These are phyloP conservation scores for Venturiaceae sp. DNA, from an alignment of 2,329 filamentous ascomycete genomes.

Conservation along the genomic window DNA sequence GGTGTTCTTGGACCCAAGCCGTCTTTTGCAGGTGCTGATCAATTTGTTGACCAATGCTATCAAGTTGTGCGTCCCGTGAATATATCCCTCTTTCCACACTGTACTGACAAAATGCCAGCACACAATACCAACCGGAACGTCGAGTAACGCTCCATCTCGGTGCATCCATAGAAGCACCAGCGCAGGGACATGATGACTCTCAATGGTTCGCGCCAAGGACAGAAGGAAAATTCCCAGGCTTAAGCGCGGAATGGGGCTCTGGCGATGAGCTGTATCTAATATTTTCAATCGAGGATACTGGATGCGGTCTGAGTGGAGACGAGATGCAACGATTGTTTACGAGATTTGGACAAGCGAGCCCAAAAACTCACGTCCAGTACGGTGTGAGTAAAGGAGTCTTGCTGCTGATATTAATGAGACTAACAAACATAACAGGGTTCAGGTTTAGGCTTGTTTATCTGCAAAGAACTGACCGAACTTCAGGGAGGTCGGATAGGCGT, in stretches of 20 bases:
- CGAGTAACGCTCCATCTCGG: constrained; percentile 17
- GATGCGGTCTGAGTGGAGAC: constrained; percentile 50
- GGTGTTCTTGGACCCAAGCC: constrained; percentile 6
- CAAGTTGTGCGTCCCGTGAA: constrained; percentile 3
- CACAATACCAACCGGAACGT: not conserved
- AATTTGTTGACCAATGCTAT: constrained; percentile 9
- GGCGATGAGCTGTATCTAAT: constrained; percentile 44
- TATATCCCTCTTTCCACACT: not conserved
- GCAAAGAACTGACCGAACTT: constrained; percentile 55
- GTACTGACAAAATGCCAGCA: not conserved
- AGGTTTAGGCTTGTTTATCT: constrained; percentile 55
- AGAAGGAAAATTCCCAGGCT: constrained; percentile 5
- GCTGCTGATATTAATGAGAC: not conserved
- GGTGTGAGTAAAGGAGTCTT: not conserved
- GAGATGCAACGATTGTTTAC: constrained; percentile 52
- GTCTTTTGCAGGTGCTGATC: constrained; percentile 7
- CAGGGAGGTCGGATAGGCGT: constrained; percentile 64
- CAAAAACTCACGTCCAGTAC: constrained; percentile 43
- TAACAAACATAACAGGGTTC: constrained; percentile 18
- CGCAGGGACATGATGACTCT: constrained; percentile 3
- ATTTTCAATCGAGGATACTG: constrained; percentile 57
- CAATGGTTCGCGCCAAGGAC: constrained; percentile 12
- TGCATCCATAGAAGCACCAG: constrained; percentile 13
- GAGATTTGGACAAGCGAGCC: constrained; percentile 58
- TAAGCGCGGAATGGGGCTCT: constrained; percentile 45